Percentiles rank a stretch among this genome's conserved stretches.
phyloP scores from a whole-genome alignment of 306 rosid genomes.

The Prunus armeniaca region DNA sequence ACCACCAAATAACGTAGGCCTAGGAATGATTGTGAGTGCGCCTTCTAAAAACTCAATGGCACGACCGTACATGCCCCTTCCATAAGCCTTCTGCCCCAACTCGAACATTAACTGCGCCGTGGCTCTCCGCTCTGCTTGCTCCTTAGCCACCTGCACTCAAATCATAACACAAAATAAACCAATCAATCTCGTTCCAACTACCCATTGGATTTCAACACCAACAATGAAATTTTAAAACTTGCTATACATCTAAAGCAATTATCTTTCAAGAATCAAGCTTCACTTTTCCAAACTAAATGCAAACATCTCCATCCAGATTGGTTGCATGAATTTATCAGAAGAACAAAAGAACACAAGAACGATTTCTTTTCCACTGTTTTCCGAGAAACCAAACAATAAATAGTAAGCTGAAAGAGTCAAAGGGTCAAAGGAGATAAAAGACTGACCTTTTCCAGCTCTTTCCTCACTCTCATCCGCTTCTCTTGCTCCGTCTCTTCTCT shows the following conservation, averaged over 20 bases:
- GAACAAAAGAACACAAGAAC: not conserved
- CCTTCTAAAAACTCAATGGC: slow-evolving; percentile 92
- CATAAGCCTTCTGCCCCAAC: slow-evolving; percentile 93
- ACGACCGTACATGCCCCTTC: slow-evolving; percentile 84
- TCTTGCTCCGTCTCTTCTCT: slow-evolving; percentile 69
- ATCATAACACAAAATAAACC: slow-evolving; percentile 11
- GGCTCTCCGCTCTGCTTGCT: slow-evolving; percentile 92
- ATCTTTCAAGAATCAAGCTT: not conserved
- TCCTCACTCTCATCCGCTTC: slow-evolving; percentile 83
- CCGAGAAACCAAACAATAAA: not conserved
- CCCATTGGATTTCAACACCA: not conserved
- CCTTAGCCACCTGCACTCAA: slow-evolving; percentile 77
- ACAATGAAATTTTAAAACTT: not conserved
- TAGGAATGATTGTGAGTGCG: slow-evolving; percentile 84
- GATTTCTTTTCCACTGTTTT: not conserved
- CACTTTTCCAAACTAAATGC: too few species aligned
- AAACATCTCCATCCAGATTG: not conserved
- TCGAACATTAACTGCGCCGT: slow-evolving; percentile 92
- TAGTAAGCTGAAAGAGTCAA: not conserved
- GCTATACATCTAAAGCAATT: not conserved
- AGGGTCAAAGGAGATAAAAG: not conserved
- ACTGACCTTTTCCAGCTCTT: slow-evolving; percentile 87
- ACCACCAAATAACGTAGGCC: slow-evolving; percentile 85
- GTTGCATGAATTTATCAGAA: not conserved
- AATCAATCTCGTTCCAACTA: not conserved